phyloP scores from a whole-genome alignment of 768 basidiomycete genomes.

The Hericium alpestre region DNA sequence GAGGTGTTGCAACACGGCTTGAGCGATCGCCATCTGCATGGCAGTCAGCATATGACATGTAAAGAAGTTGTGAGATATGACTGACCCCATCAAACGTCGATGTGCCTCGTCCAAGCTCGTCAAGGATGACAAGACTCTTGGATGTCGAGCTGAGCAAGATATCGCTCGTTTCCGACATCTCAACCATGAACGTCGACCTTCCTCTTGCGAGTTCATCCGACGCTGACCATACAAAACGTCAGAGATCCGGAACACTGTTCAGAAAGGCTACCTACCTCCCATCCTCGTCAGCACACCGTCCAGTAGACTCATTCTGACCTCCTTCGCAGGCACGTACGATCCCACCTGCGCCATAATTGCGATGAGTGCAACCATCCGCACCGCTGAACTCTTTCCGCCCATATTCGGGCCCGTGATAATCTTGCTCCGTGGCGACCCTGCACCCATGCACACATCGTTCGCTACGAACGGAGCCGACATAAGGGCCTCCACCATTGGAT shows the following conservation, averaged over 20 bases:
- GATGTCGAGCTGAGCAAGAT: slow-evolving; percentile 69
- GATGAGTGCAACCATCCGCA: slow-evolving; percentile 70
- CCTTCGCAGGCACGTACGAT: slow-evolving; percentile 76
- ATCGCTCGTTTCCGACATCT: slow-evolving; percentile 88
- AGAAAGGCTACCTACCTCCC: slow-evolving; percentile 50
- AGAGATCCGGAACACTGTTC: slow-evolving; percentile 1
- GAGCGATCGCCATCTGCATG: slow-evolving; percentile 74
- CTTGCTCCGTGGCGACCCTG: slow-evolving; percentile 39
- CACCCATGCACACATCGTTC: slow-evolving; percentile 64
- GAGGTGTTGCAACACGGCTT: slow-evolving; percentile 68
- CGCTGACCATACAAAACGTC: slow-evolving; percentile 31
- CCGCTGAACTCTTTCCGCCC: slow-evolving; percentile 82
- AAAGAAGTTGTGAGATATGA: not conserved
- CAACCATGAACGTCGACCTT: slow-evolving; percentile 94
- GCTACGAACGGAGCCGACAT: slow-evolving; percentile 77
- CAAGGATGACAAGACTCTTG: slow-evolving; percentile 78
- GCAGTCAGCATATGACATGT: slow-evolving; percentile 11
- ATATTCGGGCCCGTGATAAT: slow-evolving; percentile 82
- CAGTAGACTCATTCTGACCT: slow-evolving; percentile 65
- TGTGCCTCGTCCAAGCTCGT: slow-evolving; percentile 85
- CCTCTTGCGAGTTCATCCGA: slow-evolving; percentile 81
- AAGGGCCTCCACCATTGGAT: slow-evolving; percentile 85
- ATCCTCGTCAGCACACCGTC: slow-evolving; percentile 84
- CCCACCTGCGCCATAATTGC: slow-evolving; percentile 85
- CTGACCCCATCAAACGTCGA: slow-evolving; percentile 78